A percentile compares a stretch with the other conserved stretches of the same genome.
phyloP scores from a whole-genome alignment of 2,329 filamentous ascomycete species.

The Parasarocladium wereldwijsianum region DNA sequence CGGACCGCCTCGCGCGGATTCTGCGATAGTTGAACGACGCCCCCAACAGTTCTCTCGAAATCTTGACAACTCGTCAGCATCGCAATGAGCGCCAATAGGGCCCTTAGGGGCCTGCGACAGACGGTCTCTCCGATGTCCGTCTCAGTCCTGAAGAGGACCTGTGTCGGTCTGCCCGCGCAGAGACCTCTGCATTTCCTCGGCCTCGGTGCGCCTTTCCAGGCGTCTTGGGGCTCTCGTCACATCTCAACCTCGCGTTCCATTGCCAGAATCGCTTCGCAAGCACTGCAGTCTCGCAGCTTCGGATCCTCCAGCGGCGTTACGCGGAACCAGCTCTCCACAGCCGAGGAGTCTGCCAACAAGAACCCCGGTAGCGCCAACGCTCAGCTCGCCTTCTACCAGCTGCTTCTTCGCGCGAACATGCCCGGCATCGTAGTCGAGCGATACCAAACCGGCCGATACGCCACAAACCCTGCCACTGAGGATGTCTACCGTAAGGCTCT shows the following conservation, averaged over 20 bases:
- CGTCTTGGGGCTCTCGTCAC: too few species aligned
- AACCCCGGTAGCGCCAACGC: conserved; percentile 76
- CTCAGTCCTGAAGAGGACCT: background rate
- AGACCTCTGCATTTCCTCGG: background rate
- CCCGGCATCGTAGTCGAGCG: conserved; percentile 83
- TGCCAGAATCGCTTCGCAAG: too few species aligned
- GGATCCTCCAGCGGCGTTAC: conserved; percentile 34
- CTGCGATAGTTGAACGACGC: too few species aligned
- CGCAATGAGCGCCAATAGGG: background rate
- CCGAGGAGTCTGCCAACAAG: conserved; percentile 85
- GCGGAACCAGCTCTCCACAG: conserved; percentile 58
- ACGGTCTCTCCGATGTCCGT: background rate
- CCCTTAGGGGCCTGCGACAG: background rate
- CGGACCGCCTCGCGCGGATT: too few species aligned
- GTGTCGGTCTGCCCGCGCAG: background rate
- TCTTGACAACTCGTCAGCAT: conserved; percentile 17
- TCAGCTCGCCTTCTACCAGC: conserved; percentile 89
- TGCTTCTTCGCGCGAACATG: conserved; percentile 82
- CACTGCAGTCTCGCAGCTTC: conserved; percentile 24
- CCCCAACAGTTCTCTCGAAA: background rate
- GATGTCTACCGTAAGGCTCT: conserved; percentile 67
- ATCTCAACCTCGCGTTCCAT: too few species aligned
- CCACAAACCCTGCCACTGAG: conserved; percentile 64
- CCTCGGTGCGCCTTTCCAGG: background rate
- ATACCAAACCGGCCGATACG: conserved; percentile 76